phyloP scores from a whole-genome alignment of 1,284 basidiomycete species.

The Cryptococcus sp. region DNA sequence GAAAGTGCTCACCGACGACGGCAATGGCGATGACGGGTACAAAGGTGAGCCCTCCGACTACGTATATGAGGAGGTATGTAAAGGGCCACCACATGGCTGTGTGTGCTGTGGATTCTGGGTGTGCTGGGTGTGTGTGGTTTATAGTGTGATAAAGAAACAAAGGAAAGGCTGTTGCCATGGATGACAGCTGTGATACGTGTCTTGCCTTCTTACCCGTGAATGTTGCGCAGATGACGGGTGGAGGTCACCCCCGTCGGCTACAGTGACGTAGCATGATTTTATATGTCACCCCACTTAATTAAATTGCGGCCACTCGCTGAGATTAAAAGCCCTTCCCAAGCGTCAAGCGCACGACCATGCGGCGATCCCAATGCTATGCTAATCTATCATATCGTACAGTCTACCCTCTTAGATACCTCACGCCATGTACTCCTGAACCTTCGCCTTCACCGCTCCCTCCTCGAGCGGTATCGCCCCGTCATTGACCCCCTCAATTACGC shows the following conservation, averaged over 20 bases:
- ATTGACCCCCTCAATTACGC: constrained; percentile 43
- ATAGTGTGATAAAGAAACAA: background rate
- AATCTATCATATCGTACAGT: no score
- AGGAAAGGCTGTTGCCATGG: background rate
- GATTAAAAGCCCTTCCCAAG: no score
- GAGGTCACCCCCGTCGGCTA: background rate
- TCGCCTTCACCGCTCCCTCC: constrained; percentile 29
- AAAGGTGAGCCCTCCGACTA: constrained; percentile 83
- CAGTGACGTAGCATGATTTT: background rate
- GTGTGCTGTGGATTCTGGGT: no score
- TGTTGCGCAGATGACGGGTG: background rate
- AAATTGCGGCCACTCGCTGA: no score
- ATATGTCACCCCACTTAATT: background rate
- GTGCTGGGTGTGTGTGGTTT: no score
- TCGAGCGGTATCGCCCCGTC: constrained; percentile 30
- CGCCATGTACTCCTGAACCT: constrained; percentile 27
- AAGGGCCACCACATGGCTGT: constrained; percentile 33
- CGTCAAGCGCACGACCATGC: no score
- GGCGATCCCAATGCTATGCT: no score
- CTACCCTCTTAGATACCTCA: constrained; percentile 1
- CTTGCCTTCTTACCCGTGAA: background rate
- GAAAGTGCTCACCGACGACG: constrained; percentile 48
- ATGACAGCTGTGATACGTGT: background rate
- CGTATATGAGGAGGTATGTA: constrained; percentile 56
- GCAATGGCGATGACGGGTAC: constrained; percentile 65